A percentile compares a stretch with the other conserved stretches of the same genome.
Conservation (phyloP, 2,329 filamentous ascomycete species). For the Ceratocystis cacaofunesta region DNA sequence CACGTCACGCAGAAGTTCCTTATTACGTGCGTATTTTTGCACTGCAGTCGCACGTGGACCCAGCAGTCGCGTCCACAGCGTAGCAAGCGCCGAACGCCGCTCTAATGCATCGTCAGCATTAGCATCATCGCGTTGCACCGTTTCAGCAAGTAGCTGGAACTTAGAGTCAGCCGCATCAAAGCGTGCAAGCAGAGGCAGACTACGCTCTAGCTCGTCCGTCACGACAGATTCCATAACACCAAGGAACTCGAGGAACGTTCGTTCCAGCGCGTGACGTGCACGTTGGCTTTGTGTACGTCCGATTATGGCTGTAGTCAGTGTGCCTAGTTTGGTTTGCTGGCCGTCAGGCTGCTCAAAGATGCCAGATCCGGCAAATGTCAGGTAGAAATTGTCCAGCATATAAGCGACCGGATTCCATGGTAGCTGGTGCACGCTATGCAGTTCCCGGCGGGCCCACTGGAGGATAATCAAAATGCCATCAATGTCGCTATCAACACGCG, state of each 20-base stretch:
- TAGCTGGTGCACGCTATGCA: constrained; percentile 50
- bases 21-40: constrained; percentile 88
- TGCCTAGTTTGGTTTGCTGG: constrained; percentile 52
- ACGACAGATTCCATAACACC: constrained; percentile 80
- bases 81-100: constrained; percentile 67
- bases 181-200: constrained; percentile 66
- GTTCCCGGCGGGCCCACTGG: constrained; percentile 86
- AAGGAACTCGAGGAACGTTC: constrained; percentile 79
- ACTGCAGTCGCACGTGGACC: constrained; percentile 59
- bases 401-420: constrained; percentile 46
- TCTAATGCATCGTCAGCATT: constrained; percentile 52
- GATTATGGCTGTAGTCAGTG: constrained; percentile 56
- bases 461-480: constrained; percentile 86
- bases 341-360: constrained; percentile 40
- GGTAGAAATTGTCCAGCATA: constrained; percentile 72
- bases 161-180: constrained; percentile 85
- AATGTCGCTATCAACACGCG: constrained; percentile 83
- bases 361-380: constrained; percentile 50
- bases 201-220: constrained; percentile 66
- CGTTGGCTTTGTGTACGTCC: constrained; percentile 69
- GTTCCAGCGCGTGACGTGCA: constrained; percentile 64
- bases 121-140: constrained; percentile 68
- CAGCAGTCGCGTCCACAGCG: constrained; percentile 73
- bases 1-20: constrained; percentile 60
- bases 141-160: constrained; percentile 75